Evolutionary conservation across 1,284 basidiomycete genomes (phyloP).

Genomic region (Microbotryum lychnidis-dioicae): DNA sequence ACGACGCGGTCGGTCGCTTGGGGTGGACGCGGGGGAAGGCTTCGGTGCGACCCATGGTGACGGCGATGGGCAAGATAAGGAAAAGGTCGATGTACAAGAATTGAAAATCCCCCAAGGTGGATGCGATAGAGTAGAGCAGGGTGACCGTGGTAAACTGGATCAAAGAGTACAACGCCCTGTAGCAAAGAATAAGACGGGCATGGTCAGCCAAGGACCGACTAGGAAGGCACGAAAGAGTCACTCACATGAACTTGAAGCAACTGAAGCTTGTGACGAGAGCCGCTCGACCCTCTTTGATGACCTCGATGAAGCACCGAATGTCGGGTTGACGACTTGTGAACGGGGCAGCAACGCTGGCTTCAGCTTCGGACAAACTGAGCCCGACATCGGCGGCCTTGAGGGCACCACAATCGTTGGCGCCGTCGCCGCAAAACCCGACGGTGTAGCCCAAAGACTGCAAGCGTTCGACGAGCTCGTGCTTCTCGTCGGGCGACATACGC

Average conservation of each 20-base stretch:
- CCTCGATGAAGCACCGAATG: constrained; percentile 90
- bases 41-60: constrained; percentile 89
- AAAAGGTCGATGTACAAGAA: constrained; percentile 97
- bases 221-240: constrained; percentile 12
- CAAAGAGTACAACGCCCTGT: constrained; percentile 78
- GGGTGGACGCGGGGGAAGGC: constrained; percentile 79
- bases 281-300: constrained; percentile 84
- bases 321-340: constrained; percentile 92
- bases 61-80: constrained; percentile 92
- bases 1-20: constrained; percentile 88
- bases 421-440: constrained; percentile 97
- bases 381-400: constrained; percentile 98
- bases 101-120: constrained; percentile 93
- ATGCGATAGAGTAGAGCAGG: constrained; percentile 89
- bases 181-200: neutral
- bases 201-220: neutral
- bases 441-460: constrained; percentile 89
- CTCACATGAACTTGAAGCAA: constrained; percentile 98
- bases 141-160: constrained; percentile 79
- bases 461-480: constrained; percentile 95
- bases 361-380: constrained; percentile 91
- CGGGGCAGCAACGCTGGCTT: constrained; percentile 97
- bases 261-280: constrained; percentile 96
- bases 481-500: constrained; percentile 99
- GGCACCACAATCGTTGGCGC: constrained; percentile 97